Evolutionary conservation across 2,329 filamentous ascomycete species (phyloP).

Genomic region (Hymenoscyphus scutula): DNA sequence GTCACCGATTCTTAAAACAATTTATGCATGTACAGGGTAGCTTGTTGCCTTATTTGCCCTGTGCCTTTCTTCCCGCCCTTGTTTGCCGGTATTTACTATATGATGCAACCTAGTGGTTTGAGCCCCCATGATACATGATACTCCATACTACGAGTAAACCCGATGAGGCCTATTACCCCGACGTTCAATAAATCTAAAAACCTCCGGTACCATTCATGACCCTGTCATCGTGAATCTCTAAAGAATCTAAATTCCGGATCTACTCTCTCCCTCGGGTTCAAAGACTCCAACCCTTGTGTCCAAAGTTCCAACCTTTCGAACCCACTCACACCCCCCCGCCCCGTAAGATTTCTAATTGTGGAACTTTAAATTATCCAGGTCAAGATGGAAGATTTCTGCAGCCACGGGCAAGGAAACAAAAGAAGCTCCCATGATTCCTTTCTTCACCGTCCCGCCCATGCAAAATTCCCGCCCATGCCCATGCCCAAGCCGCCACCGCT

Average conservation of each 20-base stretch:
- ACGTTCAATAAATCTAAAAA: neutral
- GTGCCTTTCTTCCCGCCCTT: neutral
- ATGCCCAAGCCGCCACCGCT: slow-evolving; percentile 51
- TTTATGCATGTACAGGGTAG: neutral
- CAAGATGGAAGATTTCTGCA: neutral
- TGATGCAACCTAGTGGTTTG: too few relatives aligned
- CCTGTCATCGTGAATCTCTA: neutral
- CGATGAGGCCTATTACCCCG: neutral
- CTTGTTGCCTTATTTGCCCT: neutral
- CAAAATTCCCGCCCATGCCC: slow-evolving; percentile 35
- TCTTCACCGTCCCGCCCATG: slow-evolving; percentile 26
- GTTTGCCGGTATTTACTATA: neutral
- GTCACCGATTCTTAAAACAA: neutral
- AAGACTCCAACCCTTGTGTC: neutral
- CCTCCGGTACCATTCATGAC: neutral
- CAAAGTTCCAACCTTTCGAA: neutral
- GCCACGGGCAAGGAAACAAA: neutral
- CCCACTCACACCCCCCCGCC: neutral
- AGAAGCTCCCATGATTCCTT: neutral
- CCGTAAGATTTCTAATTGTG: neutral
- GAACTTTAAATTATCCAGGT: neutral
- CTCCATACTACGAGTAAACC: neutral
- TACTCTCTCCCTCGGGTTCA: neutral
- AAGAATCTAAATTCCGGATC: neutral
- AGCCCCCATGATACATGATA: too few relatives aligned